These are phyloP conservation scores for Apiotrichum domesticum DNA, from an alignment of 1,284 basidiomycete genomes.

Conservation along the genomic window DNA sequence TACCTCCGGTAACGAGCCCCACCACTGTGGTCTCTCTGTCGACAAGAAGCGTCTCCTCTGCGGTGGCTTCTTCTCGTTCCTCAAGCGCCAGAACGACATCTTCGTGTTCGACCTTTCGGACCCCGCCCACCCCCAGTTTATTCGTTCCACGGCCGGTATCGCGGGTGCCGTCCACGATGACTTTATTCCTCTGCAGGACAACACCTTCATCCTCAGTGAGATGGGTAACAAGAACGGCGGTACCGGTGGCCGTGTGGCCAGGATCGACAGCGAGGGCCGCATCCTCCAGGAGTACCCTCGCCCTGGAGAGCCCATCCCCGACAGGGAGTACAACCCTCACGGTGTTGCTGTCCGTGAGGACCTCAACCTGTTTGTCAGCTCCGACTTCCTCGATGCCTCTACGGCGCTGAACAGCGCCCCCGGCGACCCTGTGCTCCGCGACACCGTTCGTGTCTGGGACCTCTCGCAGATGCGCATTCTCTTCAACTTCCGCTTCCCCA, in stretches of 20 bases:
- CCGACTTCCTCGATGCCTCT: constrained; percentile 9
- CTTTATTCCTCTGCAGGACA: constrained; percentile 9
- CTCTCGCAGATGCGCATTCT: constrained; percentile 5
- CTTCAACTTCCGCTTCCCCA: constrained; percentile 5
- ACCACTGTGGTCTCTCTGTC: constrained; percentile 12
- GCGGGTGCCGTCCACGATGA: constrained; percentile 13
- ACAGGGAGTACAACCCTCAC: constrained; percentile 10
- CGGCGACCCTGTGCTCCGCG: constrained; percentile 4
- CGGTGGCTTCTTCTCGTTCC: constrained; percentile 14
- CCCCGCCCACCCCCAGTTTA: background rate
- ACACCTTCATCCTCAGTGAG: constrained; percentile 12
- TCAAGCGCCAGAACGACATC: constrained; percentile 8
- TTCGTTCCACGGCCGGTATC: background rate
- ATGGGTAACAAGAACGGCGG: constrained; percentile 10
- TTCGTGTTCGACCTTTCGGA: constrained; percentile 13
- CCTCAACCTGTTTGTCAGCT: constrained; percentile 14
- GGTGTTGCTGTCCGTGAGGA: constrained; percentile 14
- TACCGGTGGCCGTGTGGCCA: constrained; percentile 7
- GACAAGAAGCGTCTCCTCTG: constrained; percentile 8
- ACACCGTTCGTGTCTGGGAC: constrained; percentile 13
- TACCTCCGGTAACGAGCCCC: constrained; percentile 11
- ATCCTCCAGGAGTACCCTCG: constrained; percentile 9
- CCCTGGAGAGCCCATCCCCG: background rate
- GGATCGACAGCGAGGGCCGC: constrained; percentile 9
- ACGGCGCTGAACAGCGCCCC: constrained; percentile 3